Conservation (phyloP, 345 rosid species). For the Trapa bicornis region DNA sequence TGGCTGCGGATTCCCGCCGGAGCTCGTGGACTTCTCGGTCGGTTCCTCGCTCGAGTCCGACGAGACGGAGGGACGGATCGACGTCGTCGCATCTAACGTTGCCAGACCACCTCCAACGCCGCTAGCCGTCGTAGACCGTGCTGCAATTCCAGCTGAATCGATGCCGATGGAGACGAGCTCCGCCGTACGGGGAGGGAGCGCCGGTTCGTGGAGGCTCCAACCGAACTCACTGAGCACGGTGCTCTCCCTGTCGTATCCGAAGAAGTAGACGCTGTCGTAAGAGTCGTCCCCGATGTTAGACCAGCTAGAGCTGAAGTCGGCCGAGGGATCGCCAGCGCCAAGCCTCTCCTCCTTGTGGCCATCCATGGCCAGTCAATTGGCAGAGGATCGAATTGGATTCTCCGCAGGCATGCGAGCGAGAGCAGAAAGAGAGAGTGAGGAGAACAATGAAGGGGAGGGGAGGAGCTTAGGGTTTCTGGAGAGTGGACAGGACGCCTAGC, state of each 20-base stretch:
- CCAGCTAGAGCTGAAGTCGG: slow-evolving; percentile 16
- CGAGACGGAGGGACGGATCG: slow-evolving; percentile 50
- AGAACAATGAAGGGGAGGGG: neutral
- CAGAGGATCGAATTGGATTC: neutral
- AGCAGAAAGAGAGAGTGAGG: neutral
- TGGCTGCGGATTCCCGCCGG: slow-evolving; percentile 38
- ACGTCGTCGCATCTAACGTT: slow-evolving; percentile 26
- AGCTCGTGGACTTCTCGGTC: slow-evolving; percentile 64
- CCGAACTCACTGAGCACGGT: slow-evolving; percentile 48
- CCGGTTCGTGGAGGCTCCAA: slow-evolving; percentile 38
- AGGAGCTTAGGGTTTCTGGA: slow-evolving; percentile 4
- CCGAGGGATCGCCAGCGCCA: slow-evolving; percentile 9
- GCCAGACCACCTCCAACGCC: slow-evolving; percentile 4
- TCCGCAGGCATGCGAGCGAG: neutral
- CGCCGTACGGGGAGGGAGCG: neutral
- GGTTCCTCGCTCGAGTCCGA: slow-evolving; percentile 86
- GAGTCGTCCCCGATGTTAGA: slow-evolving; percentile 32
- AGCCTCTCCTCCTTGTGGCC: slow-evolving; percentile 21
- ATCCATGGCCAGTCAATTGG: slow-evolving; percentile 1
- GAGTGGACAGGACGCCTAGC: slow-evolving; percentile 13
- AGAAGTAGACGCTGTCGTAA: slow-evolving; percentile 32
- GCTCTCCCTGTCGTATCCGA: slow-evolving; percentile 30
- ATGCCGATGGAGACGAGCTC: slow-evolving; percentile 4
- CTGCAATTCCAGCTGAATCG: neutral
- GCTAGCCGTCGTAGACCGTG: neutral